These are phyloP conservation scores for Teratosphaeria destructans DNA, from an alignment of 2,329 filamentous ascomycete genomes.

Conservation along the genomic window DNA sequence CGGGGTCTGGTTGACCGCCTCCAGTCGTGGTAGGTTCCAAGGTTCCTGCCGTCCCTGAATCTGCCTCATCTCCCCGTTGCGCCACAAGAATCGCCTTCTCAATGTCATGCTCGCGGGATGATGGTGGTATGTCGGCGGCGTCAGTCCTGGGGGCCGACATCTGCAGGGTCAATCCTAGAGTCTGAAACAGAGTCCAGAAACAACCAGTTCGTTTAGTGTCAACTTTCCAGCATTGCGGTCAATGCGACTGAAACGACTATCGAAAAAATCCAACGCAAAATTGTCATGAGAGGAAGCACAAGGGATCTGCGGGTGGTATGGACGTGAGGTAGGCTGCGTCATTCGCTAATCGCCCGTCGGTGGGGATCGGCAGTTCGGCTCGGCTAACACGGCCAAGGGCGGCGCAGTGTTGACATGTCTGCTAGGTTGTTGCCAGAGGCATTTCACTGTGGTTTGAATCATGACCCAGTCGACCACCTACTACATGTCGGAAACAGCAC, in stretches of 20 bases:
- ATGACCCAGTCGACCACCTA: no score
- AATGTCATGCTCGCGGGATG: background rate
- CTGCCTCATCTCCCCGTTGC: background rate
- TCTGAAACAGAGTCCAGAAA: background rate
- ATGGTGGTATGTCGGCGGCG: background rate
- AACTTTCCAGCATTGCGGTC: background rate
- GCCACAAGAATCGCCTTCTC: background rate
- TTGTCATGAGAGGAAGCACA: background rate
- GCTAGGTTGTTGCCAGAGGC: background rate
- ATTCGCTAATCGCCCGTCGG: background rate
- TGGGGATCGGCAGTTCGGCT: background rate
- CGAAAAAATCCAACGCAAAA: background rate
- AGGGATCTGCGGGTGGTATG: background rate
- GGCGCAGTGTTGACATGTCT: background rate
- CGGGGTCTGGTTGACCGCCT: background rate
- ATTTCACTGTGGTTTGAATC: no score
- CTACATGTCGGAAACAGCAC: no score
- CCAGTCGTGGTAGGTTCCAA: background rate
- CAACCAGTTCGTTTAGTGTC: background rate
- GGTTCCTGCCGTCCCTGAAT: background rate
- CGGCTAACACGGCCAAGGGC: background rate
- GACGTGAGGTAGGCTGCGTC: background rate
- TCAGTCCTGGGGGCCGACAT: background rate
- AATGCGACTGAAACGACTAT: background rate
- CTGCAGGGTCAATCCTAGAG: background rate